Percentiles rank a stretch among this genome's conserved stretches.
Evolutionary conservation across 768 basidiomycete genomes (phyloP).

Genomic region (Crucibulum laeve): DNA sequence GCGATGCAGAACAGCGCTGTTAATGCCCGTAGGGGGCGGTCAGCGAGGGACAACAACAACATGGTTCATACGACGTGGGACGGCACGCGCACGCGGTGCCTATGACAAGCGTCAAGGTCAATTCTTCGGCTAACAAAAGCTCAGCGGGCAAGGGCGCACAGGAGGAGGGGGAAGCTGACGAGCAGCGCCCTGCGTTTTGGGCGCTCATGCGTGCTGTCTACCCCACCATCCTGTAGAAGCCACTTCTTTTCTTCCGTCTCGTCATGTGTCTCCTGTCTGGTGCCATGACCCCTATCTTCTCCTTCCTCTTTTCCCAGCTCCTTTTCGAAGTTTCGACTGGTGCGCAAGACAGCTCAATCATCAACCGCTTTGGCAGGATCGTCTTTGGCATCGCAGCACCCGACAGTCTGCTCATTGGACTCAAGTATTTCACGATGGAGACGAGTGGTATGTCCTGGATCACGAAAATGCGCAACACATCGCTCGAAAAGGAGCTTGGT

Average conservation of each 20-base stretch:
- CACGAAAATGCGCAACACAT: conserved; percentile 50
- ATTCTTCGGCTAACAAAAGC: conserved; percentile 1
- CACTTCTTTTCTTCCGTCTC: conserved; percentile 65
- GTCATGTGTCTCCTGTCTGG: conserved; percentile 69
- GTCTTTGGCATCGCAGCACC: conserved; percentile 68
- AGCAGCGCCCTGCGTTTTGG: conserved; percentile 33
- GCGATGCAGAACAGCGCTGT: conserved; percentile 34
- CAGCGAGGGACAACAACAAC: conserved; percentile 11
- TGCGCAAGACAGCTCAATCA: conserved; percentile 65
- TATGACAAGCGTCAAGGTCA: conserved; percentile 23
- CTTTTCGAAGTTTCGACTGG: conserved; percentile 73
- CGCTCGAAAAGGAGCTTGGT: conserved; percentile 54
- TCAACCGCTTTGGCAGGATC: conserved; percentile 71
- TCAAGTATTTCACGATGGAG: conserved; percentile 83
- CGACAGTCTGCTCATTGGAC: conserved; percentile 71
- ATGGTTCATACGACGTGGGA: conserved; percentile 19
- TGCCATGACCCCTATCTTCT: conserved; percentile 88
- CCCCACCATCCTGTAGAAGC: conserved; percentile 73
- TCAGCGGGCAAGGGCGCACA: background rate
- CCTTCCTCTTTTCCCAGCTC: conserved; percentile 79
- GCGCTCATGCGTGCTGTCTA: conserved; percentile 50
- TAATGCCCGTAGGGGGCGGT: conserved; percentile 26
- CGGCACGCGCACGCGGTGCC: conserved; percentile 14
- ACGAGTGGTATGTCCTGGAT: conserved; percentile 72
- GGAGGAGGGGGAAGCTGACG: conserved; percentile 9